These are phyloP conservation scores for Umbelopsis sp. DNA, from an alignment of 192 early-diverging fungal genomes.

Conservation along the genomic window DNA sequence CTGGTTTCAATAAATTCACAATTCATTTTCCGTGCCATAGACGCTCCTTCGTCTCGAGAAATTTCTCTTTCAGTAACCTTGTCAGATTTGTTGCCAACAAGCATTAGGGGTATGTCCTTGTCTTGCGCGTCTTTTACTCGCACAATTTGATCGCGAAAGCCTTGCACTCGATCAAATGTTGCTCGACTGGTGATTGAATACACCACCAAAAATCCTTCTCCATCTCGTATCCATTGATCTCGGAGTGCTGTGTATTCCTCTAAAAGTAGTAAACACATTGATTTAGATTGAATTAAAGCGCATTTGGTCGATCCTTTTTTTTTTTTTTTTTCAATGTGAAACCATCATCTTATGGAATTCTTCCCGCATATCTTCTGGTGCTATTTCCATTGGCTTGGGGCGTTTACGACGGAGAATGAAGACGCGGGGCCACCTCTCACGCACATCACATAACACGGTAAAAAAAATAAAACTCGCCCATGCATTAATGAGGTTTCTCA, in stretches of 20 bases:
- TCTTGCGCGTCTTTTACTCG: slow-evolving; percentile 90
- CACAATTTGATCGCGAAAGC: slow-evolving; percentile 85
- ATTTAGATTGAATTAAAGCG: no score
- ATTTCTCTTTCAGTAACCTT: slow-evolving; percentile 83
- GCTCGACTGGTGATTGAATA: slow-evolving; percentile 89
- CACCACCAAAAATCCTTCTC: slow-evolving; percentile 89
- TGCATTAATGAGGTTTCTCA: background rate
- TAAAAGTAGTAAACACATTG: no score
- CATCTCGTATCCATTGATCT: slow-evolving; percentile 75
- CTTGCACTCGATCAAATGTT: slow-evolving; percentile 87
- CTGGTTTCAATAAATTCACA: slow-evolving; percentile 91
- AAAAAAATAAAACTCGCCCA: background rate
- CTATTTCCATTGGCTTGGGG: no score
- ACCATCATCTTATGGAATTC: no score
- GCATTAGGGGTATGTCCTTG: slow-evolving; percentile 72
- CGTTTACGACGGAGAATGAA: no score
- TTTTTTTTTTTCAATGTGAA: slow-evolving; percentile 2
- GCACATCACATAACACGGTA: background rate
- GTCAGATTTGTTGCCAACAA: slow-evolving; percentile 97
- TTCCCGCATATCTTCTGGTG: no score
- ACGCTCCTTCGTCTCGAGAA: slow-evolving; percentile 78
- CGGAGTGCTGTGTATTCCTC: slow-evolving; percentile 76
- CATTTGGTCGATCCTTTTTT: slow-evolving; percentile 11
- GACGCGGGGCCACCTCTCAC: no score
- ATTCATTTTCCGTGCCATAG: slow-evolving; percentile 70